phyloP scores from a whole-genome alignment of 768 basidiomycete species.

The Dendrothele bispora region DNA sequence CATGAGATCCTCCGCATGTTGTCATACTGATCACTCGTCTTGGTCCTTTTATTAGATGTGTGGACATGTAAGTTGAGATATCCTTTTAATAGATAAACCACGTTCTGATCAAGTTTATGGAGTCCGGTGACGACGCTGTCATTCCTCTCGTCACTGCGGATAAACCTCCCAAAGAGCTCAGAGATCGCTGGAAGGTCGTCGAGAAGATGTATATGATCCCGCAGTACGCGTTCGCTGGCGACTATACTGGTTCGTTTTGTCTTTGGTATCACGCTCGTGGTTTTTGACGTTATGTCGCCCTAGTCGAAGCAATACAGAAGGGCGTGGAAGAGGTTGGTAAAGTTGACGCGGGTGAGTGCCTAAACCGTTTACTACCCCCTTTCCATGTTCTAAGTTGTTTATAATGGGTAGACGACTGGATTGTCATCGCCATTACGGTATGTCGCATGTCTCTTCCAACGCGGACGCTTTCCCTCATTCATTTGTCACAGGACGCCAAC shows the following conservation, averaged over 20 bases:
- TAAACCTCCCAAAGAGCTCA: slow-evolving; percentile 50
- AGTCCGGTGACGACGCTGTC: slow-evolving; percentile 67
- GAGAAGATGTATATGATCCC: slow-evolving; percentile 72
- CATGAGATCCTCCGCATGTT: neutral
- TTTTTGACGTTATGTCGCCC: slow-evolving; percentile 5
- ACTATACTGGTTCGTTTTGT: slow-evolving; percentile 51
- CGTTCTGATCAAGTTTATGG: neutral
- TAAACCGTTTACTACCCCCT: neutral
- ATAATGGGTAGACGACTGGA: slow-evolving; percentile 56
- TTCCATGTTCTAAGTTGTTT: neutral
- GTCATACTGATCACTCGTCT: slow-evolving; percentile 1
- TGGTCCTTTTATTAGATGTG: slow-evolving; percentile 44
- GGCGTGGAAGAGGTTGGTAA: slow-evolving; percentile 60
- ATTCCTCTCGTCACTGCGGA: slow-evolving; percentile 51
- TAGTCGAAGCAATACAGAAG: slow-evolving; percentile 66
- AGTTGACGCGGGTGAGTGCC: slow-evolving; percentile 54
- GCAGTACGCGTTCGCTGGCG: slow-evolving; percentile 69
- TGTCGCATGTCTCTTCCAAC: slow-evolving; percentile 1
- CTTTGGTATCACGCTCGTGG: neutral
- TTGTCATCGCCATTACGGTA: slow-evolving; percentile 66
- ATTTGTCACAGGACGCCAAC: slow-evolving; percentile 53
- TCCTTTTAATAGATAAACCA: neutral
- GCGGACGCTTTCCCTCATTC: neutral
- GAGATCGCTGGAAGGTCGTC: slow-evolving; percentile 63
- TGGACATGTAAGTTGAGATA: slow-evolving; percentile 52